These are phyloP conservation scores for Hordeum marinum DNA, from an alignment of 176 grass and related monocot genomes.

Conservation along the genomic window DNA sequence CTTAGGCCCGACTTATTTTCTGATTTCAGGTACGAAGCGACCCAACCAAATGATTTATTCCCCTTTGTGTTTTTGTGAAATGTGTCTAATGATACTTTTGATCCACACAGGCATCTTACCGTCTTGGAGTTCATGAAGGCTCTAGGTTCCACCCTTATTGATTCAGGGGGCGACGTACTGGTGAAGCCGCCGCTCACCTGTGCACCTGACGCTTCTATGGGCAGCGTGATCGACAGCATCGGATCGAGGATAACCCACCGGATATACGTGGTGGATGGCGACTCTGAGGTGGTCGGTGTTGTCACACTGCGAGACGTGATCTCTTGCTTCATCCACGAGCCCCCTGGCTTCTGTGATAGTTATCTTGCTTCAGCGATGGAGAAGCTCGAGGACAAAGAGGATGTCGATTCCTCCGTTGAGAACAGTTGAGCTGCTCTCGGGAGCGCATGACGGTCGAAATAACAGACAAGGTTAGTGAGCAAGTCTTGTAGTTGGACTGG, in stretches of 20 bases:
- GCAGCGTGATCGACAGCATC: slow-evolving; percentile 75
- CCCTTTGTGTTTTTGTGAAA: background rate
- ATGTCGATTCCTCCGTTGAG: background rate
- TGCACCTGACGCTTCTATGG: slow-evolving; percentile 46
- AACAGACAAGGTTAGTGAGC: background rate
- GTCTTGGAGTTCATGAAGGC: slow-evolving; percentile 77
- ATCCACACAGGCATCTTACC: slow-evolving; percentile 46
- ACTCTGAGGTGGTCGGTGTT: slow-evolving; percentile 51
- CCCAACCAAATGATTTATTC: background rate
- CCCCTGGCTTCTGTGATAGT: slow-evolving; percentile 55
- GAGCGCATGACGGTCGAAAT: background rate
- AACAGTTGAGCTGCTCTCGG: slow-evolving; percentile 7
- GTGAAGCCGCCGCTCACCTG: slow-evolving; percentile 55
- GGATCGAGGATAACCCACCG: slow-evolving; percentile 78
- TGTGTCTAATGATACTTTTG: background rate
- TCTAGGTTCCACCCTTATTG: slow-evolving; percentile 55
- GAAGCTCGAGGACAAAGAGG: slow-evolving; percentile 8
- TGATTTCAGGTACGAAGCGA: slow-evolving; percentile 60
- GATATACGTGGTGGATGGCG: slow-evolving; percentile 69
- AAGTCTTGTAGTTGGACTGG: background rate
- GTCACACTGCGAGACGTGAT: slow-evolving; percentile 90
- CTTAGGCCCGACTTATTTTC: slow-evolving; percentile 72
- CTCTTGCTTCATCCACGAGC: slow-evolving; percentile 84
- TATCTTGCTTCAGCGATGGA: slow-evolving; percentile 34
- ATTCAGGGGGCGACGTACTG: slow-evolving; percentile 32